Evolutionary conservation across 176 grass and related monocot species (phyloP).

Genomic region (Oryza longistaminata): DNA sequence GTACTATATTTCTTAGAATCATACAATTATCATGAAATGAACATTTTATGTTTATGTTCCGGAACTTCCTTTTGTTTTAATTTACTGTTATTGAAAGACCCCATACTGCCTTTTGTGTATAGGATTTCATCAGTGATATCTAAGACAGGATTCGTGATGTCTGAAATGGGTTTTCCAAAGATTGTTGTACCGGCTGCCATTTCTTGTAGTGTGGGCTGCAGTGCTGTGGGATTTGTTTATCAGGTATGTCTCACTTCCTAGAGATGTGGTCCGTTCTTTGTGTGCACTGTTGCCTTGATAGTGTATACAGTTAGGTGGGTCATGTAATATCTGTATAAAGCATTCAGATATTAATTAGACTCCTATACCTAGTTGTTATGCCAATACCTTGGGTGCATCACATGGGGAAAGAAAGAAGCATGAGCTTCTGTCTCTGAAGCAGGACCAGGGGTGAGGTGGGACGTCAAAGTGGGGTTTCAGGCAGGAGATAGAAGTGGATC

Average conservation of each 20-base stretch:
- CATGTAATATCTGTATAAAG: constrained; percentile 9
- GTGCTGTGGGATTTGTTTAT: constrained; percentile 92
- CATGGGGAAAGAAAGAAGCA: background rate
- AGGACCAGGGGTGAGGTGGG: constrained; percentile 24
- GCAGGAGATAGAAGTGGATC: background rate
- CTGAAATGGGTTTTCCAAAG: constrained; percentile 80
- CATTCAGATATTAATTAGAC: background rate
- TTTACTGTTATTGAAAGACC: background rate
- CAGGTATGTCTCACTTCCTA: constrained; percentile 61
- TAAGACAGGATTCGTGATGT: constrained; percentile 96
- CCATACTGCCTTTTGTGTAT: constrained; percentile 27
- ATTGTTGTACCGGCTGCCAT: constrained; percentile 86
- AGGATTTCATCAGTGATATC: constrained; percentile 98
- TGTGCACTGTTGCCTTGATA: background rate
- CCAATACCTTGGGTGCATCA: background rate
- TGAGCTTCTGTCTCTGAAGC: background rate
- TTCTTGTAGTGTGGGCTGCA: constrained; percentile 78
- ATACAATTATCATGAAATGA: constrained; percentile 2
- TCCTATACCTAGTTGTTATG: constrained; percentile 16
- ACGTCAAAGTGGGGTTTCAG: background rate
- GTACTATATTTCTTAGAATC: background rate
- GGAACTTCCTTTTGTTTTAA: background rate
- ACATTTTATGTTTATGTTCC: background rate
- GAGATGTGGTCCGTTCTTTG: background rate
- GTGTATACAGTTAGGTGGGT: background rate